Conservation (phyloP, 148 eudicot species). For the Vaccinium darrowii region DNA sequence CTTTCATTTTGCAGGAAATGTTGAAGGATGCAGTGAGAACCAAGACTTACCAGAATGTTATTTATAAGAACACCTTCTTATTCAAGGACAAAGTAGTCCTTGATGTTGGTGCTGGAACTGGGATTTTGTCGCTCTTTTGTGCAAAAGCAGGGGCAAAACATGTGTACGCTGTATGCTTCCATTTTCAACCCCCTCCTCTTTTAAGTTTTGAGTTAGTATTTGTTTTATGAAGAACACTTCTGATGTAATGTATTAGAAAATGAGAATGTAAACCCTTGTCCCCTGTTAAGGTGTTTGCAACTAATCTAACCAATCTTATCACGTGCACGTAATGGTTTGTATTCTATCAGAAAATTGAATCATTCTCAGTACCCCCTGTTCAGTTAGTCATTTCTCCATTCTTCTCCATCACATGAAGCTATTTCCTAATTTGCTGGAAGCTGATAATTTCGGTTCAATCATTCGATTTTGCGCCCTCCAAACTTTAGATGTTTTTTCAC, state of each 20-base stretch:
- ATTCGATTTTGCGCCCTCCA: not conserved
- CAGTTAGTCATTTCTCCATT: not conserved
- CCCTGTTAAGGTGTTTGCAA: not conserved
- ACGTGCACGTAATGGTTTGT: not conserved
- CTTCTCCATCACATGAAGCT: not conserved
- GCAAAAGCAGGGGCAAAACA: slow-evolving; percentile 99
- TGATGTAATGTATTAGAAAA: too few relatives aligned
- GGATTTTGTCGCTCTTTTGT: slow-evolving; percentile 93
- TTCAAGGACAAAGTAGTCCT: slow-evolving; percentile 93
- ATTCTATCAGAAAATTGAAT: not conserved
- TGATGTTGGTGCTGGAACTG: slow-evolving; percentile 99
- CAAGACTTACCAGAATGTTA: slow-evolving; percentile 90
- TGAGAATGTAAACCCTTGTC: too few relatives aligned
- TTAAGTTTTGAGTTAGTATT: not conserved
- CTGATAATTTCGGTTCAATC: not conserved
- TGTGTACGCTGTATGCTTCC: slow-evolving; percentile 80
- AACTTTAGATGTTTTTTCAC: not conserved
- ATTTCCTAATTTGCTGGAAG: not conserved
- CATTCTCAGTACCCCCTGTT: not conserved
- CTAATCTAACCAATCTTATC: not conserved
- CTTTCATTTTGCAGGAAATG: slow-evolving; percentile 76
- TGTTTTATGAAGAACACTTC: not conserved
- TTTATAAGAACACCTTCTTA: slow-evolving; percentile 72
- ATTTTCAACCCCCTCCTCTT: not conserved
- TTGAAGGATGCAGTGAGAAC: slow-evolving; percentile 94